Percentiles rank a stretch among this genome's conserved stretches.
Evolutionary conservation across 345 rosid genomes (phyloP).

Genomic region (Brassica cretica): DNA sequence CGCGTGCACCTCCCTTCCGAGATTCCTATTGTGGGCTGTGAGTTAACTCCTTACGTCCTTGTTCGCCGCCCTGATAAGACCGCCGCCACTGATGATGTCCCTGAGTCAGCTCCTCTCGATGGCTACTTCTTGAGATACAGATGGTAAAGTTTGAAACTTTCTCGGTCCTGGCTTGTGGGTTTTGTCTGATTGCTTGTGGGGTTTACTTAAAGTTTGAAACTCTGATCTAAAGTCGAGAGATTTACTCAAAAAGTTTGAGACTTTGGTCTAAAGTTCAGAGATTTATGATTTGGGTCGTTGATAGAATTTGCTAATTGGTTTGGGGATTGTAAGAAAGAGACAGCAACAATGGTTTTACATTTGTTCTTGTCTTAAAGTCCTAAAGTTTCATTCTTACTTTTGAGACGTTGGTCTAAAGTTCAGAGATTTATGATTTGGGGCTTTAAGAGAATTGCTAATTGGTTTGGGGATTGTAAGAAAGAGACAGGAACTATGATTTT

Average conservation of each 20-base stretch:
- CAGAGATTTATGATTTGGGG: slow-evolving; percentile 10
- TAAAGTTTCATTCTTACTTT: not conserved
- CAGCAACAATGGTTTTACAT: not conserved
- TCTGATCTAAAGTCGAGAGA: too few relatives aligned
- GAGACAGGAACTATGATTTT: not conserved
- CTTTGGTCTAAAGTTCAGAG: not conserved
- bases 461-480: not conserved
- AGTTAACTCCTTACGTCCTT: slow-evolving; percentile 90
- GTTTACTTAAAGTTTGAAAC: slow-evolving; percentile 12
- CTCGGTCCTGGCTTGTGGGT: not conserved
- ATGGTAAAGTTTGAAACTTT: slow-evolving; percentile 56
- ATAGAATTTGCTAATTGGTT: not conserved
- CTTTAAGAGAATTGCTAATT: not conserved
- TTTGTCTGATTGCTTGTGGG: not conserved
- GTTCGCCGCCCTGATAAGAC: slow-evolving; percentile 76
- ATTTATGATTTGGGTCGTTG: slow-evolving; percentile 10
- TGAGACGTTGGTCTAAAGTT: not conserved
- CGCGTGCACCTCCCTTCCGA: slow-evolving; percentile 97
- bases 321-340: not conserved
- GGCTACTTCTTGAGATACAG: slow-evolving; percentile 83
- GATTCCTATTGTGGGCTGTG: slow-evolving; percentile 97
- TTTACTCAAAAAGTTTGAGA: slow-evolving; percentile 8
- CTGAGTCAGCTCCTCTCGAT: slow-evolving; percentile 81
- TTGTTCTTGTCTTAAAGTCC: not conserved
- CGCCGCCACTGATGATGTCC: slow-evolving; percentile 71